Evolutionary conservation across 371 early-diverging fungal genomes (phyloP).

Genomic region (Actinomortierella ambigua): DNA sequence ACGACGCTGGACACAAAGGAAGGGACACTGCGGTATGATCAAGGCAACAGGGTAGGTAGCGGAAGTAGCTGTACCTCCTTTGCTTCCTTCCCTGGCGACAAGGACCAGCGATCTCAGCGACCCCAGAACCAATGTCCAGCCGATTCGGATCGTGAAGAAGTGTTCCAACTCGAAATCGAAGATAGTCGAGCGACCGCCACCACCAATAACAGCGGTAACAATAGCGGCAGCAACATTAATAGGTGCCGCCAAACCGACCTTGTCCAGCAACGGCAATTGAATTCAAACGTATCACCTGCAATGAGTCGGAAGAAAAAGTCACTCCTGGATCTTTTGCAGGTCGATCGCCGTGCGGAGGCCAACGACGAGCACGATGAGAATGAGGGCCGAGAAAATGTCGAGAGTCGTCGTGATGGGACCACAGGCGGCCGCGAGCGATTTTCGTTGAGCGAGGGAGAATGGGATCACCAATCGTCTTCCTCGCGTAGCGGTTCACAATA

Average conservation of each 20-base stretch:
- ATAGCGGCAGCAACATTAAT: too few relatives aligned
- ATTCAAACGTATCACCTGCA: too few relatives aligned
- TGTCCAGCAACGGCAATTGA: too few relatives aligned
- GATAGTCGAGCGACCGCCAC: conserved; percentile 10
- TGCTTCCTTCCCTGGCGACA: too few relatives aligned
- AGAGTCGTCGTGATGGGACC: background rate
- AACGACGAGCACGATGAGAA: conserved; percentile 12
- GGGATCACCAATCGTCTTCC: background rate
- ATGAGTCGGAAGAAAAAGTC: too few relatives aligned
- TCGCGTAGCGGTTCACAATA: background rate
- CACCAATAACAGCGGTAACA: background rate
- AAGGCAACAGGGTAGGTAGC: too few relatives aligned
- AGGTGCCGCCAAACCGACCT: too few relatives aligned
- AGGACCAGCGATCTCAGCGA: too few relatives aligned
- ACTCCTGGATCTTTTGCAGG: too few relatives aligned
- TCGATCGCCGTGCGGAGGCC: background rate
- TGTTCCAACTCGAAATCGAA: conserved; percentile 45
- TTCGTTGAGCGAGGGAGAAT: background rate
- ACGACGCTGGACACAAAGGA: too few relatives aligned
- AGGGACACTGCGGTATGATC: too few relatives aligned
- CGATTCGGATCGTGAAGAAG: conserved; percentile 40
- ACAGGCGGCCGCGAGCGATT: background rate
- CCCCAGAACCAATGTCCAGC: background rate
- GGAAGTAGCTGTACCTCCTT: too few relatives aligned
- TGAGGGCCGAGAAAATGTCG: conserved; percentile 13